These are phyloP conservation scores for Dicorynia guianensis DNA, from an alignment of 306 rosid genomes.

Conservation along the genomic window DNA sequence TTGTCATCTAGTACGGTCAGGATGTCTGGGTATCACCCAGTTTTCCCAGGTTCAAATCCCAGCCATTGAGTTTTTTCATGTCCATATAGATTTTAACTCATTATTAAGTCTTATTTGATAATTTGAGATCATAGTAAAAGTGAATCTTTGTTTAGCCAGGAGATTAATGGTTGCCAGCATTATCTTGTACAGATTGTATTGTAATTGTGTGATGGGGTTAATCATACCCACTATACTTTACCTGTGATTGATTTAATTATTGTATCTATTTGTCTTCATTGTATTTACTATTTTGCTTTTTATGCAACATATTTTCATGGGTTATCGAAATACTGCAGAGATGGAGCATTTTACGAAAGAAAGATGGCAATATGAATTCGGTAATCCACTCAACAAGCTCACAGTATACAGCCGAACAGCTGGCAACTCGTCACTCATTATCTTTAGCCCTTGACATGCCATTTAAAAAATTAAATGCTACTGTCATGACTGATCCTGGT, in stretches of 20 bases:
- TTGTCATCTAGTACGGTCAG: slow-evolving; percentile 72
- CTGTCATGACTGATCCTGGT: slow-evolving; percentile 63
- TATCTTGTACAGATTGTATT: slow-evolving; percentile 12
- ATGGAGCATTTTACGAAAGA: slow-evolving; percentile 79
- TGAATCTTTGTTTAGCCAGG: no score
- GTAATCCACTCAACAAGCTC: slow-evolving; percentile 53
- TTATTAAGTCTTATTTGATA: neutral
- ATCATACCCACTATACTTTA: neutral
- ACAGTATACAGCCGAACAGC: slow-evolving; percentile 71
- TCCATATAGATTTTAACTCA: neutral
- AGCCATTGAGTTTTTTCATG: slow-evolving; percentile 48
- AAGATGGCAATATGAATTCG: slow-evolving; percentile 49
- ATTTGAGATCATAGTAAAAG: neutral
- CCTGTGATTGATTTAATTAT: slow-evolving; percentile 9
- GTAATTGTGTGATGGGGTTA: neutral
- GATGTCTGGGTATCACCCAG: slow-evolving; percentile 68
- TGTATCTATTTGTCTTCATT: neutral
- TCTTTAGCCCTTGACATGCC: slow-evolving; percentile 78
- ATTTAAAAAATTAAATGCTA: slow-evolving; percentile 62
- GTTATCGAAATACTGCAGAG: slow-evolving; percentile 63
- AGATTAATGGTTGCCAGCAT: no score
- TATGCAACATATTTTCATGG: slow-evolving; percentile 45
- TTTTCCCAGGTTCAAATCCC: slow-evolving; percentile 79
- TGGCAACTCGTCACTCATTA: slow-evolving; percentile 85
- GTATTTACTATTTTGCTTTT: slow-evolving; percentile 19